Base-by-base conservation (phyloP, 1,284 basidiomycete genomes). In the Laetiporus sulphureus region DNA sequence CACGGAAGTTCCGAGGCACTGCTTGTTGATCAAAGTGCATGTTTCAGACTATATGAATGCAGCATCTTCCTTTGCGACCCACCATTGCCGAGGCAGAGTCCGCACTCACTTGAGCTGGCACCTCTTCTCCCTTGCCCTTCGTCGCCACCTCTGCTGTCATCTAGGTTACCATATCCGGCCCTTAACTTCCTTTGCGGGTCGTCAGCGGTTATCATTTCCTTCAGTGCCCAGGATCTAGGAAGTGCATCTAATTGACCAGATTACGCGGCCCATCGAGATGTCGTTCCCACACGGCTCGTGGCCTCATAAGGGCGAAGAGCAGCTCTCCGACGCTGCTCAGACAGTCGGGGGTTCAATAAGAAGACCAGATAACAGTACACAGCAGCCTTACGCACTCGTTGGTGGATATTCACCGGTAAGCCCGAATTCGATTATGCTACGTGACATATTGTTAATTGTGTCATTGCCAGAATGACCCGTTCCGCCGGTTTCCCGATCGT, bases 51-150 rank as follows among this genome's bases (percentile, higher is more conserved):
- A 51, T 48, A 55, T 44, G 27, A 41, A 41, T 45, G 39, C 40
- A 41, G 47, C 39, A 49, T 38, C 31, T 35, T 3, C 5, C 22
- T 45, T 40, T 49, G 27, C 47, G 32, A 43, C 48, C 49, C 48
- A 45, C 42, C 44, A 49, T 33, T 63, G 67, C 73, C 67, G 75
- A 75, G 71, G 64, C 65, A 51, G 72, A 74, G 40, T 60, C 52
- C 60, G 37, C 50, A 53, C 47, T 47, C 58, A 32, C 56, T 60
- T 47, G 67, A 68, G 51, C 62, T 62, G 50, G 58, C 67, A 60
- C 32, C 51, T 40, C 49, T 50, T 43, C 47, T 16, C 27, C 33
- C 21, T 22, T 16, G 31, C 23, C 21, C 30, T 36, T 53, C 34
- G n/a, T n/a, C n/a, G n/a, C 61, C 66, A 53, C 24, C 34, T 51